Conservation (phyloP, 225 moss, liverwort and hornwort species). For the Ulota crispa region DNA sequence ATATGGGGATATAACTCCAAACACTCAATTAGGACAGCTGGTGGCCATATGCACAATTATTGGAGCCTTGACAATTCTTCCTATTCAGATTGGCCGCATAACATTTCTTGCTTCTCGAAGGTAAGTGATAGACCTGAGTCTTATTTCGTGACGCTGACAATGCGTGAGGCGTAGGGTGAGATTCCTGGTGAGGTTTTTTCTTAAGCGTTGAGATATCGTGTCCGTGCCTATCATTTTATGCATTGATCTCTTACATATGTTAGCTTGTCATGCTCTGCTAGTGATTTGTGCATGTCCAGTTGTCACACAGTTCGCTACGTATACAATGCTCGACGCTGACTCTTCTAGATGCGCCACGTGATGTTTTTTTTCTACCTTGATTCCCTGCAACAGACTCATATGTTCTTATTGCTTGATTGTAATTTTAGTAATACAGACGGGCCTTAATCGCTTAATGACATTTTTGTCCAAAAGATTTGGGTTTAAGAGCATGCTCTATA, state of each 20-base stretch:
- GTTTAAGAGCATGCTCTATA: neutral
- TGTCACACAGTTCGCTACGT: neutral
- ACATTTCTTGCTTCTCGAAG: constrained; percentile 78
- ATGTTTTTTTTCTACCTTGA: neutral
- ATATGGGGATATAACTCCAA: constrained; percentile 77
- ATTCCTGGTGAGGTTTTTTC: neutral
- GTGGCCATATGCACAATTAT: constrained; percentile 72
- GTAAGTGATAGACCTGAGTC: constrained; percentile 34
- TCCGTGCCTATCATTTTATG: neutral
- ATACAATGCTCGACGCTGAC: neutral
- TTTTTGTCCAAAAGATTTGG: neutral
- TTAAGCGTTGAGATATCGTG: neutral
- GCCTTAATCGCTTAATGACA: neutral
- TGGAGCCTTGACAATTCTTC: constrained; percentile 67
- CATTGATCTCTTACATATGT: neutral
- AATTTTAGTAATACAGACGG: neutral
- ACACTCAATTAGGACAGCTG: constrained; percentile 68
- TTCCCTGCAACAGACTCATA: neutral
- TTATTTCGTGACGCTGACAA: neutral
- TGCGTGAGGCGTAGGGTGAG: neutral
- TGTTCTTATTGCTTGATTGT: neutral
- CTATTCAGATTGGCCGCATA: constrained; percentile 85
- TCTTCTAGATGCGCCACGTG: neutral
- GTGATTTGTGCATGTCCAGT: neutral
- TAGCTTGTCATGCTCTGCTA: neutral